Conservation (phyloP, 495 filamentous ascomycete species). For the Letharia lupina region DNA sequence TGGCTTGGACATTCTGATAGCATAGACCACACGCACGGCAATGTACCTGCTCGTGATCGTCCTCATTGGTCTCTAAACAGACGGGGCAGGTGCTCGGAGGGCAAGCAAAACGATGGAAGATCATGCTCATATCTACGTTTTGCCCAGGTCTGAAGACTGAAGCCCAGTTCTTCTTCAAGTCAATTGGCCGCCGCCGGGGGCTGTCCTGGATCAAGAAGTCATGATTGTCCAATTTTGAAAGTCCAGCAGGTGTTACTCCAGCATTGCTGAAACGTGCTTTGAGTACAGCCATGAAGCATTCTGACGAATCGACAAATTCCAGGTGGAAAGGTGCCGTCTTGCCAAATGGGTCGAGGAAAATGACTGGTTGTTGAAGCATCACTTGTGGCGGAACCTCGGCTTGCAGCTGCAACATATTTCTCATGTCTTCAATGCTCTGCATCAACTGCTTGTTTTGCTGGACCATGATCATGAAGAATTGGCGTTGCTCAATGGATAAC, state of each 20-base stretch:
- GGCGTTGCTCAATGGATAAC: constrained; percentile 23
- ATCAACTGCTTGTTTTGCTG: constrained; percentile 24
- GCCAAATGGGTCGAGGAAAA: constrained; percentile 26
- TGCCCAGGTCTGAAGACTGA: constrained; percentile 23
- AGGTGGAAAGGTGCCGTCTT: constrained; percentile 26
- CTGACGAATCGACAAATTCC: constrained; percentile 25
- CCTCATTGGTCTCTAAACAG: constrained; percentile 20
- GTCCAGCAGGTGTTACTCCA: constrained; percentile 19
- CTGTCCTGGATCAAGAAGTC: constrained; percentile 24
- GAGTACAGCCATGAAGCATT: constrained; percentile 27
- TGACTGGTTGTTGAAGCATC: constrained; percentile 25
- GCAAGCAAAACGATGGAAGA: constrained; percentile 25
- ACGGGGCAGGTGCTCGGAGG: constrained; percentile 21
- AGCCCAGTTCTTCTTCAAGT: constrained; percentile 20
- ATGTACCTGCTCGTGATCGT: constrained; percentile 11
- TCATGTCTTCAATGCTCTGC: constrained; percentile 20
- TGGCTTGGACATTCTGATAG: constrained; percentile 19
- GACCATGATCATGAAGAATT: constrained; percentile 19
- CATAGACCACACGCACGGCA: constrained; percentile 19
- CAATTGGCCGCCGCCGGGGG: constrained; percentile 15
- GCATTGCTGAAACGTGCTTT: constrained; percentile 21
- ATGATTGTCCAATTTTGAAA: constrained; percentile 22
- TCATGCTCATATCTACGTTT: constrained; percentile 28
- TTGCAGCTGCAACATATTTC: constrained; percentile 20
- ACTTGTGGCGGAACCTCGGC: constrained; percentile 23